Percentiles rank a stretch among this genome's conserved stretches.
phyloP scores from a whole-genome alignment of 345 rosid genomes.

The Gossypium raimondii region DNA sequence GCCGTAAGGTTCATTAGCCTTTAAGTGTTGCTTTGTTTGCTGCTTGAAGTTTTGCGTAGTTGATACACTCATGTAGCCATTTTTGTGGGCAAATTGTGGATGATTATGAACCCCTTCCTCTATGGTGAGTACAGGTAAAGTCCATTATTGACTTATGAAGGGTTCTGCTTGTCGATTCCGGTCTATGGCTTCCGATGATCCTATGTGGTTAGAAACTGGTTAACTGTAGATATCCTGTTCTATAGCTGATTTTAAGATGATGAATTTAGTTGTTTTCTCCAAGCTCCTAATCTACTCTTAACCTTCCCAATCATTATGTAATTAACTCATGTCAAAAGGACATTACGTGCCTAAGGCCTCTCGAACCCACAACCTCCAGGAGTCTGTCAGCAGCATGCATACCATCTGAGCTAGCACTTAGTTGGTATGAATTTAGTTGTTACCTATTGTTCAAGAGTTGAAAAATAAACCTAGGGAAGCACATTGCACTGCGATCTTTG shows the following conservation, averaged over 20 bases:
- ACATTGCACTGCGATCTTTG: not conserved
- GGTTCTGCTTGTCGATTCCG: not conserved
- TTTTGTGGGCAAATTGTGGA: not conserved
- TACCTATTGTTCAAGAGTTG: not conserved
- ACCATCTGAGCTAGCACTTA: not conserved
- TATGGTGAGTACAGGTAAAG: not conserved
- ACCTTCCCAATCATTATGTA: not conserved
- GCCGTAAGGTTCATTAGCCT: not conserved
- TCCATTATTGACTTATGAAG: not conserved
- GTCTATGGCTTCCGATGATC: not conserved
- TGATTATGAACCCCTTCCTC: not conserved
- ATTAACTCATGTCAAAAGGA: not conserved
- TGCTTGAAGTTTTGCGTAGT: not conserved
- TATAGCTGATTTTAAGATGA: not conserved
- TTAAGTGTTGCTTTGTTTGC: not conserved
- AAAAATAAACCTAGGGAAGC: not conserved
- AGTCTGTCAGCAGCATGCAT: not conserved
- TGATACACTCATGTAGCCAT: no score
- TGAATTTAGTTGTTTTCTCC: not conserved
- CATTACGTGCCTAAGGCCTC: not conserved
- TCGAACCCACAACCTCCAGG: not conserved
- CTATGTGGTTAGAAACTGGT: not conserved
- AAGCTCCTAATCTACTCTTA: not conserved
- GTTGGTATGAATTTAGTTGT: conserved; percentile 16
- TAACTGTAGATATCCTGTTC: not conserved